Evolutionary conservation across 2,329 filamentous ascomycete genomes (phyloP).

Genomic region (Macrophomina pseudophaseolina): DNA sequence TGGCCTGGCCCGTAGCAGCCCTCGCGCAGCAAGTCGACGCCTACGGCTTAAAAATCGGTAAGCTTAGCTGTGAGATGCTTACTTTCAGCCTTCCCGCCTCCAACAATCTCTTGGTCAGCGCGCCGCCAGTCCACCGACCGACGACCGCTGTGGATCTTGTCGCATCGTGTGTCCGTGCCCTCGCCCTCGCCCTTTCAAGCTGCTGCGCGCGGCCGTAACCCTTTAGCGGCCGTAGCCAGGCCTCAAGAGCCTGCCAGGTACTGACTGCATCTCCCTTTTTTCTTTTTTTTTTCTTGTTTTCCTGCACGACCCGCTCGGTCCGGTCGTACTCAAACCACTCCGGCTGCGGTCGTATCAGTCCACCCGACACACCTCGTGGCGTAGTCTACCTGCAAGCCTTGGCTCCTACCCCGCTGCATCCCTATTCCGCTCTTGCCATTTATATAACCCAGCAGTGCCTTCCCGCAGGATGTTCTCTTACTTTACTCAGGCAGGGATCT

Average conservation of each 20-base stretch:
- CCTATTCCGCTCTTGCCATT: background rate
- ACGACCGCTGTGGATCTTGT: constrained; percentile 1
- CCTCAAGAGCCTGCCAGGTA: background rate
- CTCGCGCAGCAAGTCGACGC: background rate
- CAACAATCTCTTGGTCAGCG: background rate
- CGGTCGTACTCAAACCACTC: background rate
- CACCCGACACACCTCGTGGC: constrained; percentile 4
- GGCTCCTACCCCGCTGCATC: background rate
- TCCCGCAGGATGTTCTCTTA: constrained; percentile 21
- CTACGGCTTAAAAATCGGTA: background rate
- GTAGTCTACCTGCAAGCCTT: constrained; percentile 8
- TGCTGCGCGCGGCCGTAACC: constrained; percentile 16
- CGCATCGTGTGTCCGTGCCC: constrained; percentile 6
- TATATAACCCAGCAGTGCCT: constrained; percentile 1
- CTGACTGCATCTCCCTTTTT: background rate
- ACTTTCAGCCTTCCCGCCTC: constrained; percentile 10
- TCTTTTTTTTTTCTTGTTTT: background rate
- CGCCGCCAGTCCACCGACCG: background rate
- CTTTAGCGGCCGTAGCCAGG: constrained; percentile 15
- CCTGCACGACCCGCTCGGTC: background rate
- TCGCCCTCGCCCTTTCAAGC: constrained; percentile 8
- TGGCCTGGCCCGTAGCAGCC: background rate
- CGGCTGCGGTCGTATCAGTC: background rate
- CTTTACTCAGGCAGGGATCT: constrained; percentile 14
- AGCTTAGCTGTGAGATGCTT: background rate